Percentiles rank a stretch among this genome's conserved stretches.
These are phyloP conservation scores for Oidiodendron maius DNA, from an alignment of 495 filamentous ascomycete genomes.

Conservation along the genomic window DNA sequence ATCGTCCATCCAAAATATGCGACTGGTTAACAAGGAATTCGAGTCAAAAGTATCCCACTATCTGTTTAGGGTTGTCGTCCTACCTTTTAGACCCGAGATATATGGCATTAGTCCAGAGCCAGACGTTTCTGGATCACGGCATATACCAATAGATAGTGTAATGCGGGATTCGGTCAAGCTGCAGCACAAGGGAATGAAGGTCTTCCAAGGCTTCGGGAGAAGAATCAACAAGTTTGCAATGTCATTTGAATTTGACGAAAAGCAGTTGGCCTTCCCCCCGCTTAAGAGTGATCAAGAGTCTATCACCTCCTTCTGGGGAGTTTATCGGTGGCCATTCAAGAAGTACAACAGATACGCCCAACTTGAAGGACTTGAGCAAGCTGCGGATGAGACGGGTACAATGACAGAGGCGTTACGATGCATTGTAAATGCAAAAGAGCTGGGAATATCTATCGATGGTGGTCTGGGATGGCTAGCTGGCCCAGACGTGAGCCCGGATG, in stretches of 20 bases:
- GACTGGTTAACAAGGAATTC: slow-evolving; percentile 48
- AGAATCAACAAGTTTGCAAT: slow-evolving; percentile 46
- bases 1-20: slow-evolving; percentile 40
- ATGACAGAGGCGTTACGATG: slow-evolving; percentile 43
- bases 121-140: neutral
- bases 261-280: slow-evolving; percentile 28
- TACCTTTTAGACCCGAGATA: slow-evolving; percentile 47
- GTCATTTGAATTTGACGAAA: slow-evolving; percentile 44
- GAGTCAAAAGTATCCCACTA: slow-evolving; percentile 38
- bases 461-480: slow-evolving; percentile 49
- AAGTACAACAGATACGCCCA: slow-evolving; percentile 42
- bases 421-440: slow-evolving; percentile 34
- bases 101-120: slow-evolving; percentile 31
- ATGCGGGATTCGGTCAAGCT: slow-evolving; percentile 16
- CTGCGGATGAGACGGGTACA: slow-evolving; percentile 43
- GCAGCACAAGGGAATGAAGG: slow-evolving; percentile 35
- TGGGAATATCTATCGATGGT: slow-evolving; percentile 49
- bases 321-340: slow-evolving; percentile 44
- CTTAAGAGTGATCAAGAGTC: slow-evolving; percentile 34
- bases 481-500: slow-evolving; percentile 16
- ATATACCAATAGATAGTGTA: neutral
- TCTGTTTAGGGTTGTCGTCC: slow-evolving; percentile 44
- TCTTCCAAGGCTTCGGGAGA: slow-evolving; percentile 42
- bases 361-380: slow-evolving; percentile 41
- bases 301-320: slow-evolving; percentile 41